A percentile compares a stretch with the other conserved stretches of the same genome.
Conservation (phyloP, 164 flowering plant genomes). For the Echeveria elegans region DNA sequence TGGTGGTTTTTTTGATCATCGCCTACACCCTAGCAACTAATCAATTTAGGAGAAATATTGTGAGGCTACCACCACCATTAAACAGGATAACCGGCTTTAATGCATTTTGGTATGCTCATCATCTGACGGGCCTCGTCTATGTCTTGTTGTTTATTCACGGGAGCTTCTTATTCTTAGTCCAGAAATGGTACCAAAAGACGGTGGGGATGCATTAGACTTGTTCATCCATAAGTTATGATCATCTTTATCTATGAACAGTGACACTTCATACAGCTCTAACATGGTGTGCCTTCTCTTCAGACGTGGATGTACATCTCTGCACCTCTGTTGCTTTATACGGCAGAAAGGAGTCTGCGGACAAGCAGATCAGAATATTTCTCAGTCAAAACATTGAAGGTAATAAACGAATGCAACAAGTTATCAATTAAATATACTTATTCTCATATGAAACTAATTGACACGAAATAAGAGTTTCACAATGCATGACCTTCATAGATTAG, state of each 20-base stretch:
- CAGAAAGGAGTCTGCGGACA: constrained; percentile 60
- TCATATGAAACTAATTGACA: too few relatives aligned
- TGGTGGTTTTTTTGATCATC: constrained; percentile 67
- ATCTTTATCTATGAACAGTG: not conserved
- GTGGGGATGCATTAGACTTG: constrained; percentile 29
- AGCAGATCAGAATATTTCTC: constrained; percentile 61
- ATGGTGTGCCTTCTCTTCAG: constrained; percentile 25
- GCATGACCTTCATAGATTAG: too few relatives aligned
- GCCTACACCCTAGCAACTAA: constrained; percentile 64
- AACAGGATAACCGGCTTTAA: constrained; percentile 87
- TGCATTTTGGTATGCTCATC: constrained; percentile 98
- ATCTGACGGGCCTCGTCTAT: constrained; percentile 71
- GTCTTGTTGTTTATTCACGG: constrained; percentile 73
- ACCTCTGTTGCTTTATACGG: constrained; percentile 69
- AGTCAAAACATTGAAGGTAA: constrained; percentile 71
- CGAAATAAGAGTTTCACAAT: too few relatives aligned
- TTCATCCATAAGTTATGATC: not conserved
- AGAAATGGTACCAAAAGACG: constrained; percentile 75
- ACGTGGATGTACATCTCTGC: constrained; percentile 92
- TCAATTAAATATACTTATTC: too few relatives aligned
- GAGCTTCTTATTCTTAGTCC: constrained; percentile 56
- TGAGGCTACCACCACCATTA: constrained; percentile 67
- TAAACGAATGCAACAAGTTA: not conserved
- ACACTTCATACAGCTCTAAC: not conserved
- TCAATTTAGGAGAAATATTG: constrained; percentile 46